Evolutionary conservation across 495 filamentous ascomycete species (phyloP).

Genomic region (Tetracladium marchalianum): DNA sequence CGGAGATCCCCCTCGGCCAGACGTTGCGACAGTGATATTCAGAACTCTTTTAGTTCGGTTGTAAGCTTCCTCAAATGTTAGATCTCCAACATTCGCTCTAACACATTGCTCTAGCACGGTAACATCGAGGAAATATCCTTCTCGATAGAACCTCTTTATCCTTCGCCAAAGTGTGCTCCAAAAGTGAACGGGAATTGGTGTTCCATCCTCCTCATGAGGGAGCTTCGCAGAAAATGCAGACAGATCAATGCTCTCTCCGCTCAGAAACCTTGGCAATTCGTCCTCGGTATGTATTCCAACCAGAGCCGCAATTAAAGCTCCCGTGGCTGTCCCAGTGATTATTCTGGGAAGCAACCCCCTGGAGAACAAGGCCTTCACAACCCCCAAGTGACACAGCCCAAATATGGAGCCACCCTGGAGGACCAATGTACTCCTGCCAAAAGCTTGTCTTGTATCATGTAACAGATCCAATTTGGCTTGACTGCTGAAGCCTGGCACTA

Average conservation of each 20-base stretch:
- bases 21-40: slow-evolving; percentile 82
- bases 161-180: slow-evolving; percentile 50
- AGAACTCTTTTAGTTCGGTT: slow-evolving; percentile 74
- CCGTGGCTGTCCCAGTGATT: slow-evolving; percentile 84
- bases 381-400: slow-evolving; percentile 82
- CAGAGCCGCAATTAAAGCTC: slow-evolving; percentile 82
- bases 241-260: slow-evolving; percentile 72
- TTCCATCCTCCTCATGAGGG: not conserved
- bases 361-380: slow-evolving; percentile 80
- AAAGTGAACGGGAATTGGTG: slow-evolving; percentile 13
- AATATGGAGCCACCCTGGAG: slow-evolving; percentile 90
- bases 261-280: slow-evolving; percentile 67
- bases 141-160: slow-evolving; percentile 51
- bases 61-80: slow-evolving; percentile 94
- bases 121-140: slow-evolving; percentile 79
- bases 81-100: slow-evolving; percentile 71
- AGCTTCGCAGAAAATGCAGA: slow-evolving; percentile 56
- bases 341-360: slow-evolving; percentile 81
- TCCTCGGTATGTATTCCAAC: slow-evolving; percentile 85
- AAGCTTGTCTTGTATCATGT: slow-evolving; percentile 83
- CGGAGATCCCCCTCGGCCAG: slow-evolving; percentile 64
- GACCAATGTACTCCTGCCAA: slow-evolving; percentile 77
- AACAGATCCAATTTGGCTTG: slow-evolving; percentile 82
- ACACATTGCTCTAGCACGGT: slow-evolving; percentile 79
- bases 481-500: slow-evolving; percentile 47